These are phyloP conservation scores for Recurvomyces mirabilis DNA, from an alignment of 495 filamentous ascomycete genomes.

Conservation along the genomic window DNA sequence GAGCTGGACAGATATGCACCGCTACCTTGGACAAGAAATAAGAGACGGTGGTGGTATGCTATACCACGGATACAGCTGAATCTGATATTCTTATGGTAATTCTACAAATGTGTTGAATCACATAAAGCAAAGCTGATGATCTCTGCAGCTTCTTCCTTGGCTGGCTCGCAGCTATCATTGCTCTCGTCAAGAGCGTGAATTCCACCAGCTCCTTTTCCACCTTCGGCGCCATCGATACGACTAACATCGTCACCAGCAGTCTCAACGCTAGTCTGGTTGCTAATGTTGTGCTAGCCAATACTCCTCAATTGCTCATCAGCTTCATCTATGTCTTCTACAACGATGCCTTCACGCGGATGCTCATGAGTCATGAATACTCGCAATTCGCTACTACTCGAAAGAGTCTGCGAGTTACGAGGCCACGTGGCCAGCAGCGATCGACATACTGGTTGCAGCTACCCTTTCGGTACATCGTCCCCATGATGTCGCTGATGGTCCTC, in stretches of 20 bases:
- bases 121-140: neutral
- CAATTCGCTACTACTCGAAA: slow-evolving; percentile 5
- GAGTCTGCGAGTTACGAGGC: slow-evolving; percentile 7
- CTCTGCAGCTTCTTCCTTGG: neutral
- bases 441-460: slow-evolving; percentile 16
- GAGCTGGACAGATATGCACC: neutral
- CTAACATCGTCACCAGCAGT: neutral
- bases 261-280: neutral
- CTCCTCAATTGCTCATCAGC: slow-evolving; percentile 36
- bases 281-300: slow-evolving; percentile 24
- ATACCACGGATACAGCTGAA: neutral
- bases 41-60: neutral
- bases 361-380: slow-evolving; percentile 28
- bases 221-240: neutral
- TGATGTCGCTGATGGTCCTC: slow-evolving; percentile 1
- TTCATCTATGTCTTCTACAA: slow-evolving; percentile 36
- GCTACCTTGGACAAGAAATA: neutral
- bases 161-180: neutral
- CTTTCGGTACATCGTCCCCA: slow-evolving; percentile 10
- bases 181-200: neutral
- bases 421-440: slow-evolving; percentile 8
- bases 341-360: slow-evolving; percentile 34
- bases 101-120: neutral
- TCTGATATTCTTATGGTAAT: neutral
- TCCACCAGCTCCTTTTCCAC: neutral